phyloP scores from a whole-genome alignment of 305 asterid species.

The Solanum chacoense region DNA sequence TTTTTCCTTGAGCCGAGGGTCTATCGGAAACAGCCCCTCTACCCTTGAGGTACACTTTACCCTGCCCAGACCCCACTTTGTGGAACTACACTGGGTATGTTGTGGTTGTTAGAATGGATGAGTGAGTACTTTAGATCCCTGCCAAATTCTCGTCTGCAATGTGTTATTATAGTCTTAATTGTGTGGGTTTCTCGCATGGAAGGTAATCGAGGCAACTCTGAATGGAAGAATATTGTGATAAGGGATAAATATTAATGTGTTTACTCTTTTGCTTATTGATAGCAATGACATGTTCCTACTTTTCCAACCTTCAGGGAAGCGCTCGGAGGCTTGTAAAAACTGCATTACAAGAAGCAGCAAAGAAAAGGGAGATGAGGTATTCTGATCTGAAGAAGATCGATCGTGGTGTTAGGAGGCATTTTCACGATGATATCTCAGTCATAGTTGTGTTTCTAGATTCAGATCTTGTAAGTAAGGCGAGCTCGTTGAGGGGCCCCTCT shows the following conservation, averaged over 20 bases:
- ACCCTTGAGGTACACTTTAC: background rate
- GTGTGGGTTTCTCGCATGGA: background rate
- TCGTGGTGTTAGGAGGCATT: constrained; percentile 20
- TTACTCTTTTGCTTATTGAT: background rate
- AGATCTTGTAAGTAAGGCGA: constrained; percentile 11
- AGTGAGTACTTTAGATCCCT: background rate
- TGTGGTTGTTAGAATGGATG: background rate
- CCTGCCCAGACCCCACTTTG: background rate
- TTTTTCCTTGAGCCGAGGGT: background rate
- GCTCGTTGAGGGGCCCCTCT: constrained; percentile 12
- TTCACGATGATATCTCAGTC: constrained; percentile 25
- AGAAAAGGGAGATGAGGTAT: constrained; percentile 22
- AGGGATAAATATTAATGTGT: background rate
- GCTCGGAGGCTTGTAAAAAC: constrained; percentile 21
- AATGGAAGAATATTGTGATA: background rate
- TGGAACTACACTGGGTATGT: background rate
- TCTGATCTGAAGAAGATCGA: constrained; percentile 18
- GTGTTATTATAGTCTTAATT: background rate
- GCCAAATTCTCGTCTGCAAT: background rate
- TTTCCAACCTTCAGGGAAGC: constrained; percentile 14
- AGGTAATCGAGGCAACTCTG: background rate
- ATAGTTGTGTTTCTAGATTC: constrained; percentile 20
- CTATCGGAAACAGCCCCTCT: background rate
- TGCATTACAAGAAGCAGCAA: constrained; percentile 23
- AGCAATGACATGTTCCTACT: background rate